A percentile compares a stretch with the other conserved stretches of the same genome.
phyloP scores from a whole-genome alignment of 2,329 filamentous ascomycete genomes.

The Drechslerella stenobrocha region DNA sequence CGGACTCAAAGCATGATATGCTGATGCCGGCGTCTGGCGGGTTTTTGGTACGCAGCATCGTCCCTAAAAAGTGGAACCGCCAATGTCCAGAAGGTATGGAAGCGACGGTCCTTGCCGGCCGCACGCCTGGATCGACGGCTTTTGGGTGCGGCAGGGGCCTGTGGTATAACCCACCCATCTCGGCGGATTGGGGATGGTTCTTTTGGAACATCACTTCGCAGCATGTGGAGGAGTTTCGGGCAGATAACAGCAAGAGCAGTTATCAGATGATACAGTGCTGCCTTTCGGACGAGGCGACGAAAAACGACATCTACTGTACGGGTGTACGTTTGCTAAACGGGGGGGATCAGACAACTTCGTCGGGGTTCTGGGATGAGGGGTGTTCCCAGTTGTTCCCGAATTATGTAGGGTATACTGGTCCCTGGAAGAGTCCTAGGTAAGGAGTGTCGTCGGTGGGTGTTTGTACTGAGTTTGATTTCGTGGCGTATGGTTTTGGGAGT shows the following conservation, averaged over 20 bases:
- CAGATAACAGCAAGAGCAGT: background rate
- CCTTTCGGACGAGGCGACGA: background rate
- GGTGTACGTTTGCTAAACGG: background rate
- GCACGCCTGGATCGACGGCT: background rate
- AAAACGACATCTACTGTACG: background rate
- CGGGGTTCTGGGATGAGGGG: conserved; percentile 11
- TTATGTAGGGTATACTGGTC: conserved; percentile 1
- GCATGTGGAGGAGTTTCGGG: background rate
- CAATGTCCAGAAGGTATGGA: conserved; percentile 9
- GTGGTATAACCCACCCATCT: background rate
- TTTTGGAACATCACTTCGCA: conserved; percentile 16
- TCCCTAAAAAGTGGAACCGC: conserved; percentile 12
- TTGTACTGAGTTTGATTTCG: background rate
- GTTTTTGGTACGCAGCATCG: too few species aligned
- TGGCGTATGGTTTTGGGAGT: background rate
- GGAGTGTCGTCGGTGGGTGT: background rate
- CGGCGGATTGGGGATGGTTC: background rate
- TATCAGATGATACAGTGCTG: conserved; percentile 18
- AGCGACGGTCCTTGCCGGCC: conserved; percentile 19
- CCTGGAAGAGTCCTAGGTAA: background rate
- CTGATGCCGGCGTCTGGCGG: too few species aligned
- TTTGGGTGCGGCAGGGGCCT: conserved; percentile 27
- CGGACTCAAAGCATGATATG: too few species aligned
- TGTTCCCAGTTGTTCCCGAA: conserved; percentile 17
- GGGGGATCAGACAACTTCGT: background rate